Base-by-base conservation (phyloP, 306 rosid genomes). In the Cucumis melo region DNA sequence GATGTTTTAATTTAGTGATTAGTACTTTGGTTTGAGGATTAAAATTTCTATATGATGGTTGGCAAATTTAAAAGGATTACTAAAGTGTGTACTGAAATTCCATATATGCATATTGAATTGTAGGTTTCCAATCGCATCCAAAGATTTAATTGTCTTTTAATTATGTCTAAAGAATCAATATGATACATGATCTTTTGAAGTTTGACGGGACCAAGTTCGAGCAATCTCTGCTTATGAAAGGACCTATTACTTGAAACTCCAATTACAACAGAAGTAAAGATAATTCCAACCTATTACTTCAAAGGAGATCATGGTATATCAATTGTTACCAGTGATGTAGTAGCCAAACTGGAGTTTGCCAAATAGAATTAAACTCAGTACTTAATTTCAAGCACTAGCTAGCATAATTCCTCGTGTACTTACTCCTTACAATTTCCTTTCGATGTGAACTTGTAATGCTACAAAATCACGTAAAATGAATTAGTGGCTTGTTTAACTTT, bases 281-380 rank as follows among this genome's bases (percentile, higher is more conserved):
- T 82, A 77, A 57, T 84, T 73, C 93, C 95, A 29, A 39, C 83
- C 63, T 85, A 78, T 85, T 82, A 81, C 81, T 94, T 94, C 83
- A 91, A 90, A 80, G 98, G 97, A 78, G 93, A 90, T 82, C 98
- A 94, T 63, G 98, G 98, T 82, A 91, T 94, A 84, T 94, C 98
- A 67, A 90, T 87, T 82, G 91, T 94, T 66, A 81, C 95, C 64
- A 90, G 91, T 78, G 85, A 91, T 80, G 79, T 88, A 58, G 68
- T 91, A 34, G 74, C 85, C 54, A 81, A 77, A 73, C 80, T 82
- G 78, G 83, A 80, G 64, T 76, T 82, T 76, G 73, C 80, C 91
- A 86, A 81, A 81, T 82, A 65, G 94, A 93, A 83, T 85, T 93
- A 74, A 73, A 89, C 81, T 94, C 96, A 42, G 98, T 90, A 85